phyloP scores from a whole-genome alignment of 305 asterid species.

The Fraxinus greggii region DNA sequence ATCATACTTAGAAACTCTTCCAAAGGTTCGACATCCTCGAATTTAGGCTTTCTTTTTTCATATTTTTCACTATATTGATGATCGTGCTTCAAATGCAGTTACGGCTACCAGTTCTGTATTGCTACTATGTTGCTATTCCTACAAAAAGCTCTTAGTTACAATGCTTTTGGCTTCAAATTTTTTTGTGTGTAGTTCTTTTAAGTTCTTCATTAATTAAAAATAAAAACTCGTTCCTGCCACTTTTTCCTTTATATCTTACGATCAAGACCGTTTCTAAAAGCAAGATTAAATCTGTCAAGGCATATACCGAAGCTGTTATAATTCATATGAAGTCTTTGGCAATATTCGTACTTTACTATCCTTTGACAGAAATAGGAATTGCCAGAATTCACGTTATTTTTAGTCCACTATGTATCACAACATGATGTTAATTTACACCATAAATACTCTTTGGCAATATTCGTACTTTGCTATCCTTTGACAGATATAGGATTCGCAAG shows the following conservation, averaged over 20 bases:
- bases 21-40: conserved; percentile 57
- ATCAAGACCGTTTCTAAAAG: not conserved
- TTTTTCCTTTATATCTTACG: not conserved
- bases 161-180: not conserved
- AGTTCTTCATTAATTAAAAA: not conserved
- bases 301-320: not conserved
- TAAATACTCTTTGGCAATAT: not conserved
- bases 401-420: not conserved
- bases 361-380: not conserved
- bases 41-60: not conserved
- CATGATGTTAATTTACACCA: not conserved
- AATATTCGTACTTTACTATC: not conserved
- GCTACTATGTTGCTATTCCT: not conserved
- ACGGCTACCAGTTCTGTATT: not conserved
- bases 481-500: not conserved
- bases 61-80: not conserved
- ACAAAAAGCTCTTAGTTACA: not conserved
- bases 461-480: not conserved
- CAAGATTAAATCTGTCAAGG: not conserved
- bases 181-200: not conserved
- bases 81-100: conserved; percentile 3
- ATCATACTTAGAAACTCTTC: conserved; percentile 75
- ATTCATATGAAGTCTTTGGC: not conserved
- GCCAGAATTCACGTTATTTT: not conserved
- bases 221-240: not conserved